These are phyloP conservation scores for Codiaeum variegatum DNA, from an alignment of 441 rosid genomes.

Conservation along the genomic window DNA sequence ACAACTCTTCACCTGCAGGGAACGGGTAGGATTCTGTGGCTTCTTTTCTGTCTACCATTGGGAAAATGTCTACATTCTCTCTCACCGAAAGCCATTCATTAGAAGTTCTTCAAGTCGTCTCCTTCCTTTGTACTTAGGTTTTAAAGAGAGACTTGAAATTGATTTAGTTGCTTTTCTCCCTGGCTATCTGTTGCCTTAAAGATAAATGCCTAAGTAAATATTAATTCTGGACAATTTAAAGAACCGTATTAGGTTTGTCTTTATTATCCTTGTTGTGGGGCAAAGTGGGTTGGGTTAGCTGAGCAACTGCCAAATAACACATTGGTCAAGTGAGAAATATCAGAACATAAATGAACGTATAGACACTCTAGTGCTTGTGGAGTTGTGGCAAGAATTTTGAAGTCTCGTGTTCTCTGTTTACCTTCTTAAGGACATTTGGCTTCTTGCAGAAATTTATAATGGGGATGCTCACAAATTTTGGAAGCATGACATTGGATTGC, in stretches of 20 bases:
- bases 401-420: background rate
- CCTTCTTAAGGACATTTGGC: conserved; percentile 23
- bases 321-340: background rate
- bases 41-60: background rate
- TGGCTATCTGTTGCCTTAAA: background rate
- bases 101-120: background rate
- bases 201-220: background rate
- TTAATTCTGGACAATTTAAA: background rate
- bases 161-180: background rate
- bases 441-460: conserved; percentile 74
- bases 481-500: conserved; percentile 79
- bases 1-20: background rate
- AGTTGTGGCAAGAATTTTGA: background rate
- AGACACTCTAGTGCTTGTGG: background rate
- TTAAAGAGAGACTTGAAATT: background rate
- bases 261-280: background rate
- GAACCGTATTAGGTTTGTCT: background rate
- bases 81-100: background rate
- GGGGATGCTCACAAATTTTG: conserved; percentile 96
- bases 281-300: background rate
- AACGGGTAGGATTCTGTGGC: background rate
- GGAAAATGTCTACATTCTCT: background rate
- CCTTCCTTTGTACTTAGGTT: background rate
- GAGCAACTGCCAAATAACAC: background rate
- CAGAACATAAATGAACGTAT: background rate